Percentiles rank a stretch among this genome's conserved stretches.
Conservation (phyloP, 192 early-diverging fungal species). For the Phycomyces blakesleeanus region DNA sequence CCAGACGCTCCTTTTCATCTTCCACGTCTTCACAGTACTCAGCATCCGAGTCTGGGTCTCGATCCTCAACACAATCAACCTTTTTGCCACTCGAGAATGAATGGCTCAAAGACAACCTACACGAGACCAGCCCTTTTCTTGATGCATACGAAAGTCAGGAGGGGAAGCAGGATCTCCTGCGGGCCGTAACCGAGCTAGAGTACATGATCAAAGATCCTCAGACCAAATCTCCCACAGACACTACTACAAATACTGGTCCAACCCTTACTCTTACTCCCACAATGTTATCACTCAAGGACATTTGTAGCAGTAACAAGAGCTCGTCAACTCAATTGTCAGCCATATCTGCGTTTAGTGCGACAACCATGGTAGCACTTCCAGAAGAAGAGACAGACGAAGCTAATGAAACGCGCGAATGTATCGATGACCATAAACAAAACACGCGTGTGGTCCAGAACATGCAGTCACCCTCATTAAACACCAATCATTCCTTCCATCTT, state of each 20-base stretch:
- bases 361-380: background rate
- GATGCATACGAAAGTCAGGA: no score
- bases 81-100: background rate
- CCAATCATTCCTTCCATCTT: background rate
- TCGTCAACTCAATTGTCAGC: background rate
- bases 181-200: no score
- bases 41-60: no score
- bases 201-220: no score
- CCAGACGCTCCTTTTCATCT: no score
- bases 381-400: background rate
- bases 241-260: background rate
- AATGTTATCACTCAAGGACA: no score
- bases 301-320: background rate
- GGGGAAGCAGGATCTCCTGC: no score
- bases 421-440: no score
- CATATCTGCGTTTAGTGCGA: background rate
- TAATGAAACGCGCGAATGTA: background rate
- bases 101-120: background rate
- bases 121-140: no score
- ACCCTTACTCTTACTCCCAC: background rate
- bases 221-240: no score
- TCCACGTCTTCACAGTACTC: no score
- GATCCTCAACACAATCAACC: background rate
- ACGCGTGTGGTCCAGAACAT: background rate
- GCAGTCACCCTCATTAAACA: background rate